Evolutionary conservation across 2,329 filamentous ascomycete genomes (phyloP).

Genomic region (Alternaria sp.): DNA sequence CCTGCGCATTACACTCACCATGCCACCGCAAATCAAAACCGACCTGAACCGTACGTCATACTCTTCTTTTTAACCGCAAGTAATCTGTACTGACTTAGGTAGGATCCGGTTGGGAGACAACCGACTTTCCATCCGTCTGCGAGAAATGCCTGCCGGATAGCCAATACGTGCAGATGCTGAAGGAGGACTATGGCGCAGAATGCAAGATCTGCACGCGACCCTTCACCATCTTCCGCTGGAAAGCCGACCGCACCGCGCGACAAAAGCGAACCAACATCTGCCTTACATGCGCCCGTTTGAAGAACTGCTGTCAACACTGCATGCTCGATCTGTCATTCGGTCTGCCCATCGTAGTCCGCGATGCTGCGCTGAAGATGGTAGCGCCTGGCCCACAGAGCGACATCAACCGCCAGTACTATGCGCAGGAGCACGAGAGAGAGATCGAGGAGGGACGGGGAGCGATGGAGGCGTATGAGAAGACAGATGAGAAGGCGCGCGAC

Average conservation of each 20-base stretch:
- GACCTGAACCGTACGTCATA: conserved; percentile 81
- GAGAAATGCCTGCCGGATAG: conserved; percentile 96
- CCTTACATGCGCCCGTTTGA: conserved; percentile 92
- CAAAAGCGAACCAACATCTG: conserved; percentile 96
- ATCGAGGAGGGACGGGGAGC: conserved; percentile 86
- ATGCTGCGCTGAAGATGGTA: conserved; percentile 97
- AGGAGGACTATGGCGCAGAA: conserved; percentile 87
- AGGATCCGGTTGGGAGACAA: conserved; percentile 82
- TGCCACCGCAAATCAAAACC: conserved; percentile 94
- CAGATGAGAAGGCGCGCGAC: conserved; percentile 94
- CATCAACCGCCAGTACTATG: conserved; percentile 97
- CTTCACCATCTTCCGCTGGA: conserved; percentile 96
- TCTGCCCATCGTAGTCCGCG: conserved; percentile 90
- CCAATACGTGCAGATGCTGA: conserved; percentile 98
- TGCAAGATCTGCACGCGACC: conserved; percentile 85
- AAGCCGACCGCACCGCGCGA: conserved; percentile 86
- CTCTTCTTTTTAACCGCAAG: background rate
- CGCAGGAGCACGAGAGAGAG: conserved; percentile 94
- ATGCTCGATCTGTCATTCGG: conserved; percentile 98
- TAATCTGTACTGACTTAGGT: background rate
- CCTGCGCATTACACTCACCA: conserved; percentile 46
- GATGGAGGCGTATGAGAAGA: conserved; percentile 92
- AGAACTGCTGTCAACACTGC: conserved; percentile 99
- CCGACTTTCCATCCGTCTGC: conserved; percentile 86
- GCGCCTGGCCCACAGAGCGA: conserved; percentile 90